Evolutionary conservation across 345 rosid genomes (phyloP), one percentile per base, ranked within the genome.

Genomic region (Sonneratia caseolaris): DNA sequence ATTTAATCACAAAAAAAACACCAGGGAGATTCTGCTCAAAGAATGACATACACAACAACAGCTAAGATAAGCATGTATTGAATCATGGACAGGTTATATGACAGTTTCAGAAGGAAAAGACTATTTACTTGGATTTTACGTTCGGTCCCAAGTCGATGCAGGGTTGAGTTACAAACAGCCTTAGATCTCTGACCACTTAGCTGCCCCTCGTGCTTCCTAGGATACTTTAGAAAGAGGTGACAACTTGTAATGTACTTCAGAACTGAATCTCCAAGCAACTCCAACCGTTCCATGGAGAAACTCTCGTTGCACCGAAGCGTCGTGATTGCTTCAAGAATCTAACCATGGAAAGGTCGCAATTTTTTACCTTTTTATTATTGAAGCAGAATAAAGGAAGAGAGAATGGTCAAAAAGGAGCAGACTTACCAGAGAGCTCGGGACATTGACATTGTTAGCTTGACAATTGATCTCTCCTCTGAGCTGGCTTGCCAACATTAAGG

Each of bases 211-310:
- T 94, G 77, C 72, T 86, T 84, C 32, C 73, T 70, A 10, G 92
- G 90, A 81, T 88, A 76, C 73, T 74, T 88, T 68, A 94, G 87
- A 82, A 78, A 94, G 67, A 90, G 84, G 76, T 86, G 75, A 76
- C 90, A 89, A 78, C 96, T 87, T 66, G 84, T 87, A 62, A 83
- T 87, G 82, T 88, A 94, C 82, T 91, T 94, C 56, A 94, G 78
- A 70, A 91, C 88, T 6, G 98, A 94, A 81, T 94, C 98, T n/a
- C 98, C 98, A 5, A 94, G 95, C 76, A 91, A 79, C 80, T 91
- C 98, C 82, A 94, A 73, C n/a, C 98, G 86, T 82, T 94, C 98
- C 95, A 91, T 83, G 38, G 98, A 94, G 84, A 91, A 91, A 16
- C 75, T 75, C 80, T 94, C 96, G 65, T 84, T 75, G 75, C 91